Evolutionary conservation across 495 filamentous ascomycete species (phyloP), one percentile per base, ranked within the genome.

Genomic region (Durotheca rogersii): DNA sequence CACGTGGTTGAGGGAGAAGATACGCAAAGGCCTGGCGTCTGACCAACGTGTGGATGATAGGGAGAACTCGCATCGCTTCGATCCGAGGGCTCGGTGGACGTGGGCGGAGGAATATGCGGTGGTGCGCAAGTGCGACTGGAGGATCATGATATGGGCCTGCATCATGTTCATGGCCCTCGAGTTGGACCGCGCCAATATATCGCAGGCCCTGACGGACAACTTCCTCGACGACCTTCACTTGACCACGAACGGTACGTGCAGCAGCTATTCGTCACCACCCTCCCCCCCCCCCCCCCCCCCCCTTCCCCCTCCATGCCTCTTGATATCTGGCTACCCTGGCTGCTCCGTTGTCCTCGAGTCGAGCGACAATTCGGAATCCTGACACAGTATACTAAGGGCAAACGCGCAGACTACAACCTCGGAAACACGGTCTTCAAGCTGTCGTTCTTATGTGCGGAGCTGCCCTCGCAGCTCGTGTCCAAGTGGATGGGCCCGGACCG

Each of bases 101-200:
- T 78, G 80, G 58, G 62, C 73, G 10, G 87, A 90, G 60, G 88
- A 91, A 64, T 81, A 81, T 51, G 71, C 68, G 1, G 61, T 91
- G 5, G 75, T 91, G 3, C 70, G 76, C 35, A 90, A 65, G 40
- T 53, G 64, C 57, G 68, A 70, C 53, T 56, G 43, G 44, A 64
- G 56, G 44, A 73, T 69, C 56, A 67, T 54, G 58, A 54, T 65
- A 5, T 88, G 81, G 69, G 81, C 81, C 1, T 91, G 87, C 58
- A 56, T 89, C n/a, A 90, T 87, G 65, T 89, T 90, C 67, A 88
- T 90, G 51, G 85, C 83, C 0, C 73, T 93, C 2, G 84, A 93
- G 53, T 72, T 91, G 9, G 87, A 93, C 65, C 75, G 88, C 21
- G 83, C 81, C 29, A 92, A 90, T 61, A 77, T 90, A 29, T 66